phyloP scores from a whole-genome alignment of 75 land plant genomes.

The Chamaecyparis obtusa region DNA sequence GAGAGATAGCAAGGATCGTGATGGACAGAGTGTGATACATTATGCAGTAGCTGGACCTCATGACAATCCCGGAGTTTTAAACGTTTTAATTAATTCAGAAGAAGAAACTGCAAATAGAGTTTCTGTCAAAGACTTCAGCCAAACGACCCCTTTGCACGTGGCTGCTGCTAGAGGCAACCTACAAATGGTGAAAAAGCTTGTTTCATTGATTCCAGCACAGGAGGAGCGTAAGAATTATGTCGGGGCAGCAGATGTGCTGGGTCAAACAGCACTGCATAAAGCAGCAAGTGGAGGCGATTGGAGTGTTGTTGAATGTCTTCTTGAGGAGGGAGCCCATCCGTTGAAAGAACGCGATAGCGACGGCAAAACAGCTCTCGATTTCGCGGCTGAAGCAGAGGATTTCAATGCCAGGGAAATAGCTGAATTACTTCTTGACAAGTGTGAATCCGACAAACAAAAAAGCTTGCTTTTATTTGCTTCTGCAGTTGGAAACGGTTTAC shows the following conservation, averaged over 20 bases:
- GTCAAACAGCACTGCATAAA: background rate
- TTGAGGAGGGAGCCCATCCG: background rate
- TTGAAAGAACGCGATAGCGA: background rate
- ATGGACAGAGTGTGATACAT: background rate
- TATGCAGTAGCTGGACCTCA: background rate
- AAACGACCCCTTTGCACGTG: background rate
- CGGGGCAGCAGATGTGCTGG: background rate
- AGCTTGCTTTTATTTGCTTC: background rate
- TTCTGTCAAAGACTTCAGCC: background rate
- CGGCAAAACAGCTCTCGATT: background rate
- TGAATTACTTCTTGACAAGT: background rate
- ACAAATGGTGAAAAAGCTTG: background rate
- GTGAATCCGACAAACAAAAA: background rate
- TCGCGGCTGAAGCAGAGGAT: background rate
- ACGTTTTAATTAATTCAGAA: background rate
- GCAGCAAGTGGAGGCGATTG: background rate
- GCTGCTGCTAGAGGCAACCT: background rate
- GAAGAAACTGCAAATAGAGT: background rate
- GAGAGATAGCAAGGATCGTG: background rate
- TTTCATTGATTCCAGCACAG: background rate
- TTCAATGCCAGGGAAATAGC: background rate
- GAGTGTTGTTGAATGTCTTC: background rate
- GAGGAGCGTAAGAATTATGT: background rate
- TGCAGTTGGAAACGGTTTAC: background rate
- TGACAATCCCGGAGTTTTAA: background rate